Base-by-base conservation (phyloP, 2,329 filamentous ascomycete genomes). In the Scedosporium boydii region DNA sequence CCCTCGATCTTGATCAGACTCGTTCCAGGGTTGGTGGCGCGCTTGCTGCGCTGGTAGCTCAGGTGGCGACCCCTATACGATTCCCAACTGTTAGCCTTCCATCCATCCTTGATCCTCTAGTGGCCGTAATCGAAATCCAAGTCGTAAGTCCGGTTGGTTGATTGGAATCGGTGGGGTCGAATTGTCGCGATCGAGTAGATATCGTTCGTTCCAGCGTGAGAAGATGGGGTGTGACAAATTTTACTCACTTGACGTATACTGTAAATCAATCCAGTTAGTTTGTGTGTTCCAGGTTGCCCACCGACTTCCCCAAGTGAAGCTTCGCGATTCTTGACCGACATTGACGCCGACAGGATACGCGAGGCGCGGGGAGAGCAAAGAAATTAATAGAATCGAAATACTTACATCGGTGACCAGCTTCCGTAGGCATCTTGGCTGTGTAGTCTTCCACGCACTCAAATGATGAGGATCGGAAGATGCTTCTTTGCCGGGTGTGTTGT, bases 1-100 rank as follows among this genome's bases (percentile, higher is more conserved):
- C 93, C 93, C 86, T 99, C 93, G 75, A 99, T 96, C 88, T 97
- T 95, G 83, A 99, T 89, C 81, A 98, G 85, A 78, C 90, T 90
- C 73, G 90, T 96, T 82, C 88, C 88, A 73, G 93, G 89, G 85
- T 90, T 92, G 77, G 88, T 92, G 82, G 85, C 89, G 82, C 91
- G 90, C 85, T 96, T 93, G 78, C 89, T 89, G 81, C 93, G 90
- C 86, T 96, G 89, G 86, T 96, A 97, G 83, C 89, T 93, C 82
- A 98, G 84, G 88, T 98, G 93, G 82, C 92, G 93, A 85, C 92
- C 93, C 91, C 91, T 96, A 62, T 59, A 56, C 62, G 65, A 62
- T 58, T 55, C 12, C 58, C 29, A 53, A 27, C 61, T 51, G 67
- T 68, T 58, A 66, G 63, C 58, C 60, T 59, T 42, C 56, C 62